Base-by-base conservation (phyloP, 116 monocot genomes). In the Cymodocea nodosa region DNA sequence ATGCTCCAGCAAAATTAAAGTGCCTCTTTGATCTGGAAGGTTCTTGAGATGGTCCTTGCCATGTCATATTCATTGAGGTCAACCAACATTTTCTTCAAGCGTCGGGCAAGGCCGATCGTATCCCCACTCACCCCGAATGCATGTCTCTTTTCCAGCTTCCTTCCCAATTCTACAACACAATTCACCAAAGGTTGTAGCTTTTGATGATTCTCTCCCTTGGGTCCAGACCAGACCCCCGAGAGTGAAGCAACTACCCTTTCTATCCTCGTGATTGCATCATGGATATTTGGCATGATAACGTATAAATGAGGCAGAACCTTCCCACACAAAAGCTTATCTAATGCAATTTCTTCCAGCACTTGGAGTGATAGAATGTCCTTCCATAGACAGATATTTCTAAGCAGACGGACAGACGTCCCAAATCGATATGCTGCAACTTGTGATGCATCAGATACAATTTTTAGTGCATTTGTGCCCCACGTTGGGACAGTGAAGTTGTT, bases 21-120 rank as follows among this genome's bases (percentile, higher is more conserved):
- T 67, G 97, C 91, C 76, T 97, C 91, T 78, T 82, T 91, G 60
- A 97, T 83, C 36, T 97, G 84, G 75, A 97, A 97, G 18, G 70
- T 75, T 62, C 72, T 91, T 68, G 86, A 74, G 50, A 97, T 78
- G 1, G 69, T 76, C 73, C 88, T 90, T 49, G 97, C 97, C 71
- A 74, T 83, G 40, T 97, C 97, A 72, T 97, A 91, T 72, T 91
- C 88, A 76, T 91, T 88, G 34, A 97, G 80, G 9, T 80, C 74
- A 63, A 97, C 91, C 75, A 97, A 61, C 73, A 91, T 88, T 36
- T 80, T 79, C 72, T 97, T 97, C 67, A 97, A 64, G 25, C 91
- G 74, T 22, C 88, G 85, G 52, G 88, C 97, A 75, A 91, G 81
- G 18, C 77, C 78, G 25, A 71, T 51, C 5, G 78, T 79, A 63